Evolutionary conservation across 306 rosid species (phyloP), one percentile per base, ranked within the genome.

Genomic region (Spatholobus suberectus): DNA sequence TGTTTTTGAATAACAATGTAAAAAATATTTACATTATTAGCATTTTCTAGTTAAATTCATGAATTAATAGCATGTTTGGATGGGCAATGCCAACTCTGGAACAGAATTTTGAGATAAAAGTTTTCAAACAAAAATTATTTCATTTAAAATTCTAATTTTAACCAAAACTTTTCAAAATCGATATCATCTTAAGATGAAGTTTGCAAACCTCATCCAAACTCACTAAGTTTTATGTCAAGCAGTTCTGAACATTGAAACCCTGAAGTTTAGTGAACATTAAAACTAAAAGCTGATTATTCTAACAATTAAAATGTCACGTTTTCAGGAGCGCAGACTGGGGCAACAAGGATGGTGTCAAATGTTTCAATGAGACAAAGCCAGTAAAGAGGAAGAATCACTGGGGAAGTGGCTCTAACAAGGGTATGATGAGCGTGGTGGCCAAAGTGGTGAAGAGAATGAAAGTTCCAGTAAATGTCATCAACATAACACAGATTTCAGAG

Each of bases 341-440:
- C 11, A 35, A 77, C 79, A 87, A 46, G 44, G 65, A 87, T 55
- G 90, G 90, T 46, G 15, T 59, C 0, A 87, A 87, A 51, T 87
- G 90, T 34, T 87, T 84, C 86, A 87, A 87, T n/a, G 90, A 87
- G 43, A 87, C 90, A 77, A 85, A 46, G 77, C 99, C 98, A 6
- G 92, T 92, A 3, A 82, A 17, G 86, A 93, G 83, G 61, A 93
- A 73, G 84, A 92, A 88, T 14, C 88, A 91, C 21, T 92, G 99
- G 98, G 98, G 99, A 68, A 96, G 86, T 18, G 99, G 99, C 4
- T 86, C 99, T 0, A 94, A 96, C 32, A 93, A 88, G 86, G 67
- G 75, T 4, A 87, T 94, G 40, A 94, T 96, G 99, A 87, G 93
- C 5, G 96, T 89, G 54, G 97, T 94, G 44, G 63, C 84, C 0